phyloP scores from a whole-genome alignment of 805 yeast species.

The Saccharomycopsis malanga region DNA sequence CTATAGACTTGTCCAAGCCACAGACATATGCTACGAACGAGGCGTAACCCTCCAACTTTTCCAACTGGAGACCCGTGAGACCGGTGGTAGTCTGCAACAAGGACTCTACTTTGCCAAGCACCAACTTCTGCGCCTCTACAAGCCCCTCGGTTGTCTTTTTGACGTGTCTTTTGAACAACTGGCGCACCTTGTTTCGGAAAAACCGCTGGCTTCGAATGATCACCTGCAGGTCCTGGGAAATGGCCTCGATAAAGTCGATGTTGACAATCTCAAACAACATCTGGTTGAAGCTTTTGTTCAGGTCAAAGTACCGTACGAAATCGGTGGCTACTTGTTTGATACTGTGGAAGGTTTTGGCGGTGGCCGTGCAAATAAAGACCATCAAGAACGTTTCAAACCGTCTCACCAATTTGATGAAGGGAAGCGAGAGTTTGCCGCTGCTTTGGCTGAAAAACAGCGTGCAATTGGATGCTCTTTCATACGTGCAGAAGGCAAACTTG shows the following conservation, averaged over 20 bases:
- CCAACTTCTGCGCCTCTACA: too few relatives aligned
- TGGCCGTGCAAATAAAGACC: slow-evolving; percentile 4
- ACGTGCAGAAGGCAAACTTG: not conserved
- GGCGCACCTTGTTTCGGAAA: slow-evolving; percentile 58
- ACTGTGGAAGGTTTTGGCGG: not conserved
- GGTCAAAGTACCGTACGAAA: not conserved
- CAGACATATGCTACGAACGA: not conserved
- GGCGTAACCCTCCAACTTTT: not conserved
- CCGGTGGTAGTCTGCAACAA: too few relatives aligned
- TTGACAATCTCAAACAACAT: slow-evolving; percentile 23
- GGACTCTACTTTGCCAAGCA: too few relatives aligned
- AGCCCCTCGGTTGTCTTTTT: not conserved
- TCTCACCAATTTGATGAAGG: not conserved
- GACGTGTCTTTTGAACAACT: slow-evolving; percentile 22
- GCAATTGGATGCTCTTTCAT: too few relatives aligned
- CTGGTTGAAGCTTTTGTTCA: not conserved
- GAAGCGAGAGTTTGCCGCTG: not conserved
- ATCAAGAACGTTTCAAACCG: not conserved
- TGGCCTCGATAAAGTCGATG: slow-evolving; percentile 33
- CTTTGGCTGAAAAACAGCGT: not conserved
- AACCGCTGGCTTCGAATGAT: slow-evolving; percentile 53
- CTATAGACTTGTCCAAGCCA: not conserved
- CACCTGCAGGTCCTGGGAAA: slow-evolving; percentile 47
- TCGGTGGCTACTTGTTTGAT: not conserved
- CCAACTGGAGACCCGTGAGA: too few relatives aligned